These are phyloP conservation scores for Flammula alnicola DNA, from an alignment of 1,284 basidiomycete species.

Conservation along the genomic window DNA sequence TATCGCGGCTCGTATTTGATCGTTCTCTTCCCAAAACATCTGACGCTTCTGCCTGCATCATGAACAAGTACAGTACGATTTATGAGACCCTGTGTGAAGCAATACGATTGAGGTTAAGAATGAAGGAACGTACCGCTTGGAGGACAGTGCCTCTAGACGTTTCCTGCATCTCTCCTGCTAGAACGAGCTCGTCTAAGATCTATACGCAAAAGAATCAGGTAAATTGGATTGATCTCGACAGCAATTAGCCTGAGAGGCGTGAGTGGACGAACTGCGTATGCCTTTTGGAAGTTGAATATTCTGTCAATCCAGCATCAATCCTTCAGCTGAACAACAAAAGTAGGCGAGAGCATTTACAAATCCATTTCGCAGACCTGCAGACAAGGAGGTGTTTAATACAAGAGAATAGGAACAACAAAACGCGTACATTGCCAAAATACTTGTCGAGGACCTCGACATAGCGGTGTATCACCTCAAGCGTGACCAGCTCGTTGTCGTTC, in stretches of 20 bases:
- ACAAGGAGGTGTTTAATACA: constrained; percentile 6
- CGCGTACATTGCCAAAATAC: constrained; percentile 94
- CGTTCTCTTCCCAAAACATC: constrained; percentile 20
- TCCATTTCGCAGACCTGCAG: constrained; percentile 90
- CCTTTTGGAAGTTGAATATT: constrained; percentile 96
- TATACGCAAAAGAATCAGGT: constrained; percentile 32
- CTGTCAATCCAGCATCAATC: constrained; percentile 44
- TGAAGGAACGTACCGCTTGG: constrained; percentile 19
- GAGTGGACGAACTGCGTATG: constrained; percentile 74
- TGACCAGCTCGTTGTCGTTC: constrained; percentile 87
- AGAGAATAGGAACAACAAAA: constrained; percentile 3
- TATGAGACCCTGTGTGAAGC: too few species aligned
- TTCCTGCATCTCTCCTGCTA: constrained; percentile 94
- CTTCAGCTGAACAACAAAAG: constrained; percentile 3
- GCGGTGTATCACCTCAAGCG: constrained; percentile 93
- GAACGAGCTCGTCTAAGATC: constrained; percentile 94
- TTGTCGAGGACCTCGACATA: constrained; percentile 95
- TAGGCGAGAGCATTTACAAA: constrained; percentile 54
- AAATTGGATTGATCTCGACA: too few species aligned
- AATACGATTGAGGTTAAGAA: background rate
- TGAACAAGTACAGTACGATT: too few species aligned
- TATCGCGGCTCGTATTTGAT: constrained; percentile 12
- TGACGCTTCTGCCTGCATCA: too few species aligned
- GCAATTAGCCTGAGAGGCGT: too few species aligned
- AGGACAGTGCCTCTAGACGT: constrained; percentile 91